Evolutionary conservation across 1,139 yeast genomes (phyloP), one percentile per base, ranked within the genome.

Genomic region (Entelexis paramagnoliae): DNA sequence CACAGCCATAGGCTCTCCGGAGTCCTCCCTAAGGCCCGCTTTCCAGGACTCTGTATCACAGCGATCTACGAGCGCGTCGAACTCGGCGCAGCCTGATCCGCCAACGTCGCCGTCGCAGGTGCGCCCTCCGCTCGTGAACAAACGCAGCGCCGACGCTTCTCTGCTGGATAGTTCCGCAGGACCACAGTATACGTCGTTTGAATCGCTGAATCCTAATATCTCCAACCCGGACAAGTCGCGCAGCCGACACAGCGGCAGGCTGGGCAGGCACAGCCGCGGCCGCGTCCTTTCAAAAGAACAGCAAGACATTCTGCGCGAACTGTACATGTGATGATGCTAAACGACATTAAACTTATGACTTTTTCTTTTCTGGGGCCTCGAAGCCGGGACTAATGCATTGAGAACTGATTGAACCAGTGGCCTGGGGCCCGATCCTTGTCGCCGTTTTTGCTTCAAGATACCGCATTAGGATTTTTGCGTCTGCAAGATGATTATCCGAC

Each of bases 141-240:
- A 38, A 16, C 46, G 33, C 20, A 30, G 28, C 30, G 39, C 28
- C 3, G 44, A 29, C 6, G 16, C 43, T 24, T 22, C 50, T 7
- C 36, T 42, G 32, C 36, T 49, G 19, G 46, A 42, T 30, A 13
- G 38, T 16, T 30, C 36, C 2, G 13, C 26, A 14, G 40, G 36
- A 19, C 44, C 50, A 6, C 57, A 59, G 45, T 64, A 64, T 49
- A 64, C 67, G 1, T 63, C 58, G 3, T 51, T 57, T 24, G 60
- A 56, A 36, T 14, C 58, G 6, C 50, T 57, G 22, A 51, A 49
- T 34, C 59, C 59, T 5, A 47, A 46, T 30, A 51, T 55, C 24
- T 22, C 56, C 26, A 56, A 48, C 33, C 59, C 60, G 3, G 54
- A 55, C 35, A 50, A 48, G 28, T 20, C 40, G 29, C 51, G 53